These are phyloP conservation scores for Berkeleyomyces basicola DNA, from an alignment of 2,329 filamentous ascomycete genomes.

Conservation along the genomic window DNA sequence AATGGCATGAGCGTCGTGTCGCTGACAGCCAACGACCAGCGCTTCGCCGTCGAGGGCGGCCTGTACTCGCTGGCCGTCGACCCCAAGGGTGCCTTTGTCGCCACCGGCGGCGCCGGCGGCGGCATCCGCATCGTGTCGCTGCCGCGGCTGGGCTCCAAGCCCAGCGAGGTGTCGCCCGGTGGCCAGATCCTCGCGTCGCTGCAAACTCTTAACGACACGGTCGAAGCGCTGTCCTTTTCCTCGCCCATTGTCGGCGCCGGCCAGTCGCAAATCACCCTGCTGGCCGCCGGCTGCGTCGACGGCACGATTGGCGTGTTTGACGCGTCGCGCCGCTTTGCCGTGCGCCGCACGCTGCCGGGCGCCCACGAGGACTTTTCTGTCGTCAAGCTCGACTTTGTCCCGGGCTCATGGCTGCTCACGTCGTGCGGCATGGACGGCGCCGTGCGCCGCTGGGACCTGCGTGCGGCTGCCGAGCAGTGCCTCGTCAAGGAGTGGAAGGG, in stretches of 20 bases:
- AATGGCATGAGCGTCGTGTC: constrained; percentile 53
- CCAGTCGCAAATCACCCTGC: constrained; percentile 31
- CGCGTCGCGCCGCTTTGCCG: constrained; percentile 66
- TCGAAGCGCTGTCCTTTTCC: constrained; percentile 59
- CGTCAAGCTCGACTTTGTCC: constrained; percentile 81
- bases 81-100: constrained; percentile 61
- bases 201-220: constrained; percentile 55
- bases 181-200: constrained; percentile 63
- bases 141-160: constrained; percentile 39
- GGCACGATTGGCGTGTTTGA: constrained; percentile 77
- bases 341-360: constrained; percentile 64
- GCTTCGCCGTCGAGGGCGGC: constrained; percentile 82
- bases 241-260: constrained; percentile 26
- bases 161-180: constrained; percentile 25
- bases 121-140: constrained; percentile 73
- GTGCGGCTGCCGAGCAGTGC: constrained; percentile 47
- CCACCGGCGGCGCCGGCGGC: constrained; percentile 75
- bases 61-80: constrained; percentile 77
- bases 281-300: constrained; percentile 52
- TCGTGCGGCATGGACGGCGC: constrained; percentile 86
- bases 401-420: constrained; percentile 54
- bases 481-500: constrained; percentile 79
- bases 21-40: constrained; percentile 65
- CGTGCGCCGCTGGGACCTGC: constrained; percentile 70
- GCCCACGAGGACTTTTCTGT: constrained; percentile 82